These are phyloP conservation scores for Shiraia bambusicola DNA, from an alignment of 2,329 filamentous ascomycete species.

Conservation along the genomic window DNA sequence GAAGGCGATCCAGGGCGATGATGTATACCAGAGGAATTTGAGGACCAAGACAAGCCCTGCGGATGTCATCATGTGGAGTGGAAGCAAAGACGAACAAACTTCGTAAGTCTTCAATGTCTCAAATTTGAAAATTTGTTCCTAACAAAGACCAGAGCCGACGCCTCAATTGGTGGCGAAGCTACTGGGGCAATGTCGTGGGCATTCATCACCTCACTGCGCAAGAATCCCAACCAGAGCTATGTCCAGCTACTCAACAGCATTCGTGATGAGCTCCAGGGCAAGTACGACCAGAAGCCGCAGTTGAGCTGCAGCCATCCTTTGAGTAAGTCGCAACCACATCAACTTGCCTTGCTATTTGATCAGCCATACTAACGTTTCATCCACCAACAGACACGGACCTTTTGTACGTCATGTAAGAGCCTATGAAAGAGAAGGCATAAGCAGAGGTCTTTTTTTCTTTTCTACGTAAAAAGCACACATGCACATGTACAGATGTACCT, in stretches of 20 bases:
- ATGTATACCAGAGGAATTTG: slow-evolving; percentile 75
- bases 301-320: slow-evolving; percentile 93
- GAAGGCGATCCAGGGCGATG: slow-evolving; percentile 77
- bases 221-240: slow-evolving; percentile 94
- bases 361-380: slow-evolving; percentile 3
- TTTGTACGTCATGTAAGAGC: slow-evolving; percentile 48
- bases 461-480: not conserved
- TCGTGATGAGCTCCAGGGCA: slow-evolving; percentile 79
- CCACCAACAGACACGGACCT: slow-evolving; percentile 43
- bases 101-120: slow-evolving; percentile 61
- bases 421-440: no score
- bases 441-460: not conserved
- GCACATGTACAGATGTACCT: not conserved
- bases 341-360: not conserved
- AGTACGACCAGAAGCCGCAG: slow-evolving; percentile 94
- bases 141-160: slow-evolving; percentile 69
- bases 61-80: slow-evolving; percentile 97
- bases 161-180: slow-evolving; percentile 81
- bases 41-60: slow-evolving; percentile 91
- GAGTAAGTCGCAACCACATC: slow-evolving; percentile 60
- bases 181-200: slow-evolving; percentile 99
- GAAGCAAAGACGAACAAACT: slow-evolving; percentile 93
- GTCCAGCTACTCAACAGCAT: slow-evolving; percentile 94
- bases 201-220: slow-evolving; percentile 86
- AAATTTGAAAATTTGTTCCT: not conserved